Evolutionary conservation across 257 asterid genomes (phyloP).

Genomic region (Voacanga thouarsii): DNA sequence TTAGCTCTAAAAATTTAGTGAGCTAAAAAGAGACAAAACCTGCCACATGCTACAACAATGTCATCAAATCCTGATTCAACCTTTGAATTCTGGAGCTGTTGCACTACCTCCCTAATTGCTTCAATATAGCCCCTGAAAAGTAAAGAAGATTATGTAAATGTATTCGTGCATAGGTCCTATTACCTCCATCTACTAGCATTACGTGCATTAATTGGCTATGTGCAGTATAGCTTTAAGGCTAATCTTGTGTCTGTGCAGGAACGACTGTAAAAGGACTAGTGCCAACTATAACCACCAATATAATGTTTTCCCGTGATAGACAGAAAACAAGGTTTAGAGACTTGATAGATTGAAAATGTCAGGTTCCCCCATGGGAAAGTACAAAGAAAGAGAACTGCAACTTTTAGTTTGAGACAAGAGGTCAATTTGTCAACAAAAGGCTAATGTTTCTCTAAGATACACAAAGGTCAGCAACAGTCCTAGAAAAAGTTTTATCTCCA

Average conservation of each 20-base stretch:
- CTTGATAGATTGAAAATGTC: too few species aligned
- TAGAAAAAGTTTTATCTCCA: too few species aligned
- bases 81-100: slow-evolving; percentile 44
- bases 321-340: neutral
- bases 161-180: neutral
- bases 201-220: neutral
- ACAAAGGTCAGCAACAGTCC: too few species aligned
- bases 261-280: neutral
- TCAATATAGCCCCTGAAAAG: slow-evolving; percentile 87
- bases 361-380: too few species aligned
- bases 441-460: too few species aligned
- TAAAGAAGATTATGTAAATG: neutral
- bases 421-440: too few species aligned
- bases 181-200: neutral
- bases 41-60: slow-evolving; percentile 93
- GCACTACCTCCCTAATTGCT: slow-evolving; percentile 83
- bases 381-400: too few species aligned
- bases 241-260: neutral
- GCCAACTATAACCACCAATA: neutral
- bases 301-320: neutral
- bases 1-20: neutral
- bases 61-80: slow-evolving; percentile 51
- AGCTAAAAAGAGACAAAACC: slow-evolving; percentile 37
- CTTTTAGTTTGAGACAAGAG: too few species aligned
- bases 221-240: neutral